Base-by-base conservation (phyloP, 2,329 filamentous ascomycete species). In the Aureobasidium sp. region DNA sequence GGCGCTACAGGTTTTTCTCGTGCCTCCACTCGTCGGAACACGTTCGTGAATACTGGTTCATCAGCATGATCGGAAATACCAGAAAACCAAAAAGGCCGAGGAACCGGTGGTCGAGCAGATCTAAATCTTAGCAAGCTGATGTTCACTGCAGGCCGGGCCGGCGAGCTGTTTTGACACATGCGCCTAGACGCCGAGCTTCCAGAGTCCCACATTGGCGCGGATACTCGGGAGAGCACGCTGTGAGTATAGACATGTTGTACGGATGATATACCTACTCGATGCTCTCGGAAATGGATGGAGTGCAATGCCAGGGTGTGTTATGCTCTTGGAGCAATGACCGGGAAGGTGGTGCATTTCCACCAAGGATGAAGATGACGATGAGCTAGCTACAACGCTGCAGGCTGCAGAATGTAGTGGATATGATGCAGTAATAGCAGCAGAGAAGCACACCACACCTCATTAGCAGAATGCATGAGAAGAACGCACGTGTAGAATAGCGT, bases 151-250 rank as follows among this genome's bases (percentile, higher is more conserved):
- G 41, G n/a, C 27, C 55, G 55, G 55, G 41, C 42, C 42, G 31
- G 37, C 42, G 37, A 48, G 15, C 41, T 58, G 42, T 37, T 39
- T 48, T 58, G 55, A 48, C 55, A 58, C 31, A 36, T 58, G 42
- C 55, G 55, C 55, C 42, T 29, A 48, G 41, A 58, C 34, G 42
- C 41, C 55, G 42, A 58, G 42, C 20, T 48, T 9, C 14, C n/a
- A n/a, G 42, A 37, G 42, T n/a, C 34, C 42, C 55, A 58, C 55
- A 58, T 20, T 37, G 42, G 42, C 55, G 17, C 53, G 55, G 55
- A 8, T 36, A 12, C 5, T 57, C 53, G 29, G 53, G 14, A 5
- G 34, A 29, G 15, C 29, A 31, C 37, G 34, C 11, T 52, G 34
- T 15, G 20, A 37, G 15, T 14, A 6, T 39, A n/a, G 9, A 47